Evolutionary conservation across 495 filamentous ascomycete species (phyloP), one percentile per base, ranked within the genome.

Genomic region (Podospora didyma): DNA sequence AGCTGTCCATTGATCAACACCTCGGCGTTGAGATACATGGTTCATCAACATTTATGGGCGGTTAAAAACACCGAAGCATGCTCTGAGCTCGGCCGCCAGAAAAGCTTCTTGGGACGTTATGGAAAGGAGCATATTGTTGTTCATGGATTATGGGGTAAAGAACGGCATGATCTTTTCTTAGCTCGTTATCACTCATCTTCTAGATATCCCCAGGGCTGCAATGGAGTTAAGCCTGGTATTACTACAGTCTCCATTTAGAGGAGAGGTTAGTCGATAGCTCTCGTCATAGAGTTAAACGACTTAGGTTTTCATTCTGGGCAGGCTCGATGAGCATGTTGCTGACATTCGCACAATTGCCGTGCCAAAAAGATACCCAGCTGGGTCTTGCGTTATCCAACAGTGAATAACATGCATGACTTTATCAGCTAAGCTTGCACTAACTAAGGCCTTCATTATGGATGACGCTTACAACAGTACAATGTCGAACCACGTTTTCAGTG

Each of bases 111-210:
- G n/a, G n/a, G n/a, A n/a, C n/a, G n/a, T n/a, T n/a, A n/a, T n/a
- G n/a, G n/a, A n/a, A 14, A 4, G 35, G 22, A n/a, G 39, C 39
- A 39, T 51, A 39, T 47, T 24, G 39, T 26, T 3, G 39, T 45
- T 17, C 24, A 47, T 44, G 34, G 46, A 31, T 41, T 53, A 56
- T 19, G 26, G 31, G 41, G 10, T 12, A 17, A 16, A n/a, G 7
- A 23, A 46, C 49, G 45, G 42, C 45, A 62, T 42, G 51, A 62
- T 57, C 56, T 60, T 62, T 44, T 57, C 53, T 46, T 46, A 52
- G 16, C 49, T 50, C 56, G 42, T 53, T 47, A 56, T 49, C 23
- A 49, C 42, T 21, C 50, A 64, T 59, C 45, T 63, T 63, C 58
- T 57, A 59, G 37, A 63, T 63, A 61, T 61, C 56, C 35, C 46